Evolutionary conservation across 345 rosid genomes (phyloP), one percentile per base, ranked within the genome.

Genomic region (Triadica sebifera): DNA sequence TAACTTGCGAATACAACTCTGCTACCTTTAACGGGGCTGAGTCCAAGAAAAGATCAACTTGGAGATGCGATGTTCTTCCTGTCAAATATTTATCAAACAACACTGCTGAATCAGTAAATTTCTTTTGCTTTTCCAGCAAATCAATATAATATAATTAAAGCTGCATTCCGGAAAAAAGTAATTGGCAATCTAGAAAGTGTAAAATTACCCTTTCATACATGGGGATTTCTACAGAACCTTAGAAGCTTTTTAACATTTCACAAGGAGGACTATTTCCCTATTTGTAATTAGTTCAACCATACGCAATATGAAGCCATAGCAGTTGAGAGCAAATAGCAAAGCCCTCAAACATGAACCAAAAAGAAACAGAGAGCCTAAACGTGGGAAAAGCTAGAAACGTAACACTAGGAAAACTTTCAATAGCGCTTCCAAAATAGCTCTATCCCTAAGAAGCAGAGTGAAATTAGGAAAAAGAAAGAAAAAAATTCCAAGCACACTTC

Each of bases 1-100:
- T 77, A 77, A 71, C 76, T 77, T 13, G 68, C 72, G 57, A 77
- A 77, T 12, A 77, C 66, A 65, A 65, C 75, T 71, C 76, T 77
- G 72, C 80, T 77, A 58, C 75, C 80, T 56, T 75, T 64, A 47
- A 45, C 59, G 45, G 72, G 71, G 66, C n/a, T 71, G 75, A 65
- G 72, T 76, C 76, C 72, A 77, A 57, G 67, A 64, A 75, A 77
- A 77, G 58, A 53, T 49, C 68, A 66, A 46, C 67, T 38, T 58
- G 60, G 80, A 71, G 46, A 65, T 65, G 49, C 20, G 19, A 75
- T 65, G 80, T 65, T 77, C 72, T 56, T 77, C 71, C 80, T 77
- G 75, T 45, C 41, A 62, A 22, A 20, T 4, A 76, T 75, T 50
- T 61, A 47, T 15, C 34, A 70, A 75, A 17, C 0, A 69, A 50